Evolutionary conservation across 208 protist genomes (phyloP), one percentile per base, ranked within the genome.

Genomic region (Trypanosoma brucei): DNA sequence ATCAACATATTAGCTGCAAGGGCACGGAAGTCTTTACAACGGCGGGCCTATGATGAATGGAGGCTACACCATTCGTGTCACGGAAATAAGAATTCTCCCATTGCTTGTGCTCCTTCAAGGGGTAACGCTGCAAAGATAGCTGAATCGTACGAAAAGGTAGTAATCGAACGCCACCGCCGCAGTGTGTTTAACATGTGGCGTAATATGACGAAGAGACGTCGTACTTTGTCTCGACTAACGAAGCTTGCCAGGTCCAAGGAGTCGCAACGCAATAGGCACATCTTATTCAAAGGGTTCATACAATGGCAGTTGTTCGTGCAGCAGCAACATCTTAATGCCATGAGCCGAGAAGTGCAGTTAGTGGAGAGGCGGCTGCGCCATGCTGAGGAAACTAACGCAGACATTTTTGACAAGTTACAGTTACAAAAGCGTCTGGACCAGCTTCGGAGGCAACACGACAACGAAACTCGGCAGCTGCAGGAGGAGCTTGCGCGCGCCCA

Each of bases 351-450:
- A 45, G 73, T 90, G 6, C 51, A 69, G 46, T 58, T 38, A 14
- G 65, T 91, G 0, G 78, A 86, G 46, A 22, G 45, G 31, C 44
- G 76, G 14, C 70, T 94, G 46, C 70, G 70, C 11, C 50, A 71
- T 4, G 75, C 77, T 3, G 85, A 94, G 59, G 68, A 73, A 3
- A 75, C 76, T 3, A 67, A 92, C 71, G 65, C 63, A 6, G 88
- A 92, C 58, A 79, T 91, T 13, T 92, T 94, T 57, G 88, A 94
- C 36, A 86, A 84, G 56, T 59, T 94, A n/a, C 83, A 92, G 59
- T 68, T 92, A 33, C 84, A 92, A 65, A 86, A 83, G 50, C 81
- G 79, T 53, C 57, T 94, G n/a, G 81, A 88, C 34, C 57, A 76
- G 49, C 65, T 92, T 42, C 62, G 61, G 2, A 55, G 78, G 52